A percentile compares a stretch with the other conserved stretches of the same genome.
phyloP scores from a whole-genome alignment of 1,284 basidiomycete genomes.

The Lentinula novae-zelandiae region DNA sequence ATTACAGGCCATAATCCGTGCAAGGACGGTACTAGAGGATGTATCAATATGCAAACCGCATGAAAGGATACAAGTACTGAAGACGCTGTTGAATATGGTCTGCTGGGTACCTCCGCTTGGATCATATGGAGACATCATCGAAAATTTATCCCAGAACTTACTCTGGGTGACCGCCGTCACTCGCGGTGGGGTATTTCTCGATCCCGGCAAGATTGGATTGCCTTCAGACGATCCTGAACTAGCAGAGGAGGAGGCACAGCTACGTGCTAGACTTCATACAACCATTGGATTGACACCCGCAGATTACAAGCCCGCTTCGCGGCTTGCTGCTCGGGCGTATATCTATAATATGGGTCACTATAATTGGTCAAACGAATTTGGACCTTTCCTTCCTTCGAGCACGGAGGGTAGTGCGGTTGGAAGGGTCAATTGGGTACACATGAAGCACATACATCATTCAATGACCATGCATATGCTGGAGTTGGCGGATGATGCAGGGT shows the following conservation, averaged over 20 bases:
- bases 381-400: constrained; percentile 42
- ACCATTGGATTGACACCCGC: constrained; percentile 47
- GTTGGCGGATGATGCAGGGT: constrained; percentile 25
- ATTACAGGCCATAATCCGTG: constrained; percentile 49
- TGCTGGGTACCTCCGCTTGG: constrained; percentile 35
- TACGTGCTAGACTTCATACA: constrained; percentile 48
- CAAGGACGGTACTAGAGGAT: constrained; percentile 37
- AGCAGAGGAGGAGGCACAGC: constrained; percentile 35
- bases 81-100: constrained; percentile 47
- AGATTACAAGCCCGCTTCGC: constrained; percentile 31
- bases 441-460: constrained; percentile 53
- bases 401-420: constrained; percentile 30
- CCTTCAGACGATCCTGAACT: constrained; percentile 15
- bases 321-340: constrained; percentile 43
- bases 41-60: constrained; percentile 32
- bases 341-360: constrained; percentile 62
- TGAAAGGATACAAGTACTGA: constrained; percentile 39
- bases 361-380: constrained; percentile 45
- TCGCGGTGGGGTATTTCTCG: constrained; percentile 40
- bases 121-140: constrained; percentile 20
- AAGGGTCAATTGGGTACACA: constrained; percentile 56
- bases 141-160: constrained; percentile 44
- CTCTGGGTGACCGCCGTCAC: constrained; percentile 47
- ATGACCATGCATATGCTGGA: constrained; percentile 49
- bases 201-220: constrained; percentile 26